Conservation (phyloP, 2,329 filamentous ascomycete species). For the Lachnellula hyalina region DNA sequence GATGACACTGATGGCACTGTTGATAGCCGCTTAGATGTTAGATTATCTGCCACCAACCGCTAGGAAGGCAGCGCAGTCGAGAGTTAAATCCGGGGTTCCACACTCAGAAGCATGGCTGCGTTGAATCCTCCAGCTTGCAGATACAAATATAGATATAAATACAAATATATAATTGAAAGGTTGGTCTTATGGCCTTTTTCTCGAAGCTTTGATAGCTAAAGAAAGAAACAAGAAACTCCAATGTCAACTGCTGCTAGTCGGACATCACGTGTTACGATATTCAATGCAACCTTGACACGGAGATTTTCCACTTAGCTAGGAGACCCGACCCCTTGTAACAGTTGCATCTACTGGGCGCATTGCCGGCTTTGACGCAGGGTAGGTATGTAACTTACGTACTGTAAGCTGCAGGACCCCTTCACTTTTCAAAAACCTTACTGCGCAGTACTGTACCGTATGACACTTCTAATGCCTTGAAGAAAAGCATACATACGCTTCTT, state of each 20-base stretch:
- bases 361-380: background rate
- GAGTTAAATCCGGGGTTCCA: background rate
- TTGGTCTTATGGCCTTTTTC: background rate
- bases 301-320: background rate
- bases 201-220: too few species aligned
- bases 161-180: background rate
- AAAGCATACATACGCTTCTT: background rate
- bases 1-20: background rate
- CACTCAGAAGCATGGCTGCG: background rate
- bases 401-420: background rate
- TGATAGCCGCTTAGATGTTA: background rate
- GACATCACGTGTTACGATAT: background rate
- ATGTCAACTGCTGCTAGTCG: background rate
- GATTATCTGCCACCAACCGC: background rate
- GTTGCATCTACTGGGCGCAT: background rate
- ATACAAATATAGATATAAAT: background rate
- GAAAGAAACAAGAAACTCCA: background rate
- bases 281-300: background rate
- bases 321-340: background rate
- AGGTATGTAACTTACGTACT: background rate
- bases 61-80: background rate
- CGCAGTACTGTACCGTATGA: background rate
- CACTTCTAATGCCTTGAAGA: conserved; percentile 15
- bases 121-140: background rate
- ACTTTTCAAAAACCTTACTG: background rate